These are phyloP conservation scores for Aureobasidium subglaciale DNA, from an alignment of 2,329 filamentous ascomycete species.

Conservation along the genomic window DNA sequence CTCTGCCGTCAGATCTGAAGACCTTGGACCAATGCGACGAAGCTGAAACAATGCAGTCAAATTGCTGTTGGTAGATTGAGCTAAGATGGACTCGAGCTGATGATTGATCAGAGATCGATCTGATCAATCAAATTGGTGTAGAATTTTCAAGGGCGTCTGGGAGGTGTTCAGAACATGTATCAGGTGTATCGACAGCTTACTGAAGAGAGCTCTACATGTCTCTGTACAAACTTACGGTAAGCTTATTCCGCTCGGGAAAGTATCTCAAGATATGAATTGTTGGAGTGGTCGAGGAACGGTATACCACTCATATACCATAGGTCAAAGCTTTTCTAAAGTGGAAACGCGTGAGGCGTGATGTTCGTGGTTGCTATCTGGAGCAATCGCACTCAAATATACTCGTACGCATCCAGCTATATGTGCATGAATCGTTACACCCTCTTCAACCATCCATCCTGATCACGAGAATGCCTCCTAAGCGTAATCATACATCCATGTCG, in stretches of 20 bases:
- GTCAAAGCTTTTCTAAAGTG: conserved; percentile 1
- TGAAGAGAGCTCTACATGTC: background rate
- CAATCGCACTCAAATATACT: background rate
- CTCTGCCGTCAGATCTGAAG: no score
- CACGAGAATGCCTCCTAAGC: background rate
- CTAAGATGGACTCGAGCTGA: no score
- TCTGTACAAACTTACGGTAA: background rate
- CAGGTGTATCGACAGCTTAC: no score
- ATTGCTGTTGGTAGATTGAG: no score
- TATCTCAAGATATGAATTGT: background rate
- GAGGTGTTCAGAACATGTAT: no score
- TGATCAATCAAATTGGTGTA: no score
- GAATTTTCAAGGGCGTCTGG: no score
- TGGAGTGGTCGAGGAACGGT: background rate
- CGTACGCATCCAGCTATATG: background rate
- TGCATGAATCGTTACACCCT: no score
- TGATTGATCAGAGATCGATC: no score
- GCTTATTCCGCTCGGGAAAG: background rate
- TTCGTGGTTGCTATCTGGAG: background rate
- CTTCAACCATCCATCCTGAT: no score
- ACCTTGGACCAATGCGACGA: no score
- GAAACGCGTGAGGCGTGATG: background rate
- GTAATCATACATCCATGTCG: background rate
- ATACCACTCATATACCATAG: background rate
- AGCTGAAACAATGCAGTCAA: no score